A percentile compares a stretch with the other conserved stretches of the same genome.
These are phyloP conservation scores for Marasmius fiardii DNA, from an alignment of 1,284 basidiomycete genomes.

Conservation along the genomic window DNA sequence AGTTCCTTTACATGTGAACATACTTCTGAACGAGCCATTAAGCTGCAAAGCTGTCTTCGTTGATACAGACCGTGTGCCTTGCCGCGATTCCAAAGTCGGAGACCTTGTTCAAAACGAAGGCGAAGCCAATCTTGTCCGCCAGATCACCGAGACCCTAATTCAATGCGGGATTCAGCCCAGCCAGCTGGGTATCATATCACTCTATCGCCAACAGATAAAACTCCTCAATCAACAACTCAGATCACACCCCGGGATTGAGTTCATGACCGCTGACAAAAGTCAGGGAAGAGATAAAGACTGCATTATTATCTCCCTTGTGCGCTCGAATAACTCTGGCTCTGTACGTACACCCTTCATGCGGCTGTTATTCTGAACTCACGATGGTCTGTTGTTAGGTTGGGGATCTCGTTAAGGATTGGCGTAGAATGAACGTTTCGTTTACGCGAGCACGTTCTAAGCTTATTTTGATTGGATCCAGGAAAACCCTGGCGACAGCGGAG, in stretches of 20 bases:
- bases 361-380: conserved; percentile 2
- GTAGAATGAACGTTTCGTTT: conserved; percentile 95
- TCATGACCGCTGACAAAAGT: conserved; percentile 92
- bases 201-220: conserved; percentile 96
- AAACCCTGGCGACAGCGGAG: conserved; percentile 61
- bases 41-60: conserved; percentile 88
- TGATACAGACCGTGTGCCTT: conserved; percentile 85
- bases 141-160: conserved; percentile 67
- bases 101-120: conserved; percentile 86
- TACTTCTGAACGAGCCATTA: not conserved
- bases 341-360: conserved; percentile 40
- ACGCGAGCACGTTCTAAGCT: conserved; percentile 91
- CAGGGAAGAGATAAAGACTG: conserved; percentile 97
- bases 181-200: conserved; percentile 86
- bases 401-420: conserved; percentile 92
- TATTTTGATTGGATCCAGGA: conserved; percentile 83
- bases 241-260: conserved; percentile 63
- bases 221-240: conserved; percentile 62
- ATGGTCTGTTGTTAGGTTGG: conserved; percentile 57
- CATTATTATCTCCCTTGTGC: conserved; percentile 90
- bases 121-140: conserved; percentile 67
- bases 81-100: conserved; percentile 77
- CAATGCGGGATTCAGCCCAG: conserved; percentile 60
- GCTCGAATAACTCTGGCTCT: conserved; percentile 75
- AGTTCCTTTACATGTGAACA: not conserved